Evolutionary conservation across 176 grass and related monocot genomes (phyloP).

Genomic region (Triticum timopheevii): DNA sequence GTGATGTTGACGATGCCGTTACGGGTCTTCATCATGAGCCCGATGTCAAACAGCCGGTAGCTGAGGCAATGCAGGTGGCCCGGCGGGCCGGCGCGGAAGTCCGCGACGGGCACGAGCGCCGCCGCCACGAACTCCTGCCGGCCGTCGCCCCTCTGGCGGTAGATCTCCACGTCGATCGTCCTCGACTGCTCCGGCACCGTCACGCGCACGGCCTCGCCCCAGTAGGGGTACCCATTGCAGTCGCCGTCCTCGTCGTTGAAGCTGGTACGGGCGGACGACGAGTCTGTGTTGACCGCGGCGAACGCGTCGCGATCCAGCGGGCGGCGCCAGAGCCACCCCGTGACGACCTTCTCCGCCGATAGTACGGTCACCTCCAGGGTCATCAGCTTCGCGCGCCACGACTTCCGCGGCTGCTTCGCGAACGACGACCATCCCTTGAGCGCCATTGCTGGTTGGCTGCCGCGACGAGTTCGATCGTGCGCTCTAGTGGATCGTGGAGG

Average conservation of each 20-base stretch:
- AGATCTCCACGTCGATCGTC: conserved; percentile 47
- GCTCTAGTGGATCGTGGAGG: neutral
- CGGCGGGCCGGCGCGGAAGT: conserved; percentile 45
- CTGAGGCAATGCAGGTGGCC: conserved; percentile 76
- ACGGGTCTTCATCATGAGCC: neutral
- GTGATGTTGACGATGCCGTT: conserved; percentile 67
- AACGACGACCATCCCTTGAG: neutral
- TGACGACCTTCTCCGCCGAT: neutral
- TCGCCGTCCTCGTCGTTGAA: conserved; percentile 25
- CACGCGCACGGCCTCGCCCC: conserved; percentile 44
- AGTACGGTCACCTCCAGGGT: neutral
- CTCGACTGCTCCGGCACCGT: neutral
- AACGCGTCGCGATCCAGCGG: neutral
- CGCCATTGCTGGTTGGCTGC: neutral
- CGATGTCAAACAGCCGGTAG: conserved; percentile 41
- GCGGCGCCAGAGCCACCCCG: neutral
- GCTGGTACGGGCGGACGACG: conserved; percentile 13
- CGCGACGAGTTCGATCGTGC: neutral
- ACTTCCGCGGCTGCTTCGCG: neutral
- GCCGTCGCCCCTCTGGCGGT: neutral
- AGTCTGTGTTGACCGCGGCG: neutral
- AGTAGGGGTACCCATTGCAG: conserved; percentile 50
- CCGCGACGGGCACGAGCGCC: conserved; percentile 42
- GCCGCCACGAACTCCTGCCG: conserved; percentile 28
- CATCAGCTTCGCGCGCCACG: neutral